Conservation (phyloP, 1,284 basidiomycete species). For the Moniliophthora roreri region DNA sequence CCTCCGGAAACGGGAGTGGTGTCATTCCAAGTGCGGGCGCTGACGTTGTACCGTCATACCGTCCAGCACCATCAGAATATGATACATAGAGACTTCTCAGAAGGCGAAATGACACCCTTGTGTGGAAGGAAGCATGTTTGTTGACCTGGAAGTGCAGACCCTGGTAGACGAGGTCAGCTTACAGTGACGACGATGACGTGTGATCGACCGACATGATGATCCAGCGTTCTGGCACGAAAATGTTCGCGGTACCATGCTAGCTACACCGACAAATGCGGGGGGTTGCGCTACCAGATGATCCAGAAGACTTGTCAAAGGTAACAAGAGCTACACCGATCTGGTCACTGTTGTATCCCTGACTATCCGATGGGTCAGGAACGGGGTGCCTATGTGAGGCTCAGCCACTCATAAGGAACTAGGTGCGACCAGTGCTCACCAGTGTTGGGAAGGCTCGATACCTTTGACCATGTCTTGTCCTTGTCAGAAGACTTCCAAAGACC, state of each 20-base stretch:
- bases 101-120: conserved; percentile 60
- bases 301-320: conserved; percentile 62
- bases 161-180: conserved; percentile 27
- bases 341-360: conserved; percentile 55
- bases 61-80: conserved; percentile 40
- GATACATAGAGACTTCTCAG: conserved; percentile 56
- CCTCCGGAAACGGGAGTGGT: conserved; percentile 46
- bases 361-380: conserved; percentile 53
- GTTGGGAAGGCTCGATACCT: conserved; percentile 56
- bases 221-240: conserved; percentile 61
- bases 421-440: conserved; percentile 36
- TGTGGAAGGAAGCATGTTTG: conserved; percentile 61
- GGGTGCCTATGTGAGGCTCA: conserved; percentile 40
- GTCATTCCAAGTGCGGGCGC: conserved; percentile 49
- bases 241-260: conserved; percentile 50
- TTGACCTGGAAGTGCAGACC: conserved; percentile 57
- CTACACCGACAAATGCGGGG: conserved; percentile 63
- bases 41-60: conserved; percentile 61
- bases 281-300: conserved; percentile 49
- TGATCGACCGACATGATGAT: conserved; percentile 44
- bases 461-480: conserved; percentile 53
- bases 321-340: conserved; percentile 62
- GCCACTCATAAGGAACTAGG: neutral
- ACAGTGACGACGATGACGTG: neutral
- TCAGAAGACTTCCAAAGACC: conserved; percentile 66